Conservation (phyloP, 495 filamentous ascomycete genomes). For the Talaromyces wortmannii region DNA sequence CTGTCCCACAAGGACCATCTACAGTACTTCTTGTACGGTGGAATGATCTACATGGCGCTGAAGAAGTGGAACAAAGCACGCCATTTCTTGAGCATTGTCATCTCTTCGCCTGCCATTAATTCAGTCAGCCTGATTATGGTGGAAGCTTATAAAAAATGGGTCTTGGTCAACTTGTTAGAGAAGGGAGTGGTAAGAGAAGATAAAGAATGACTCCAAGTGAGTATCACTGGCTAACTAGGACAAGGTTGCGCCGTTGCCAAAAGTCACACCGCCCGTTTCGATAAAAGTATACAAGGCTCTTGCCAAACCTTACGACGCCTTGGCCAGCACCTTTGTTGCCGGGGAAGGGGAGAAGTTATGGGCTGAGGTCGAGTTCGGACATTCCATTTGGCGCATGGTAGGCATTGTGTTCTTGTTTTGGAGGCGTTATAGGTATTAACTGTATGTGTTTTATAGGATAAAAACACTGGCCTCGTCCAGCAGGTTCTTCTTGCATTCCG, state of each 20-base stretch:
- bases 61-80: constrained; percentile 67
- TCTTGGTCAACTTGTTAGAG: constrained; percentile 67
- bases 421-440: constrained; percentile 5
- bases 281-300: constrained; percentile 51
- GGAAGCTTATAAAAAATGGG: constrained; percentile 91
- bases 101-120: constrained; percentile 54
- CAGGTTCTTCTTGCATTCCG: constrained; percentile 42
- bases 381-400: constrained; percentile 53
- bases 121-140: constrained; percentile 69
- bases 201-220: constrained; percentile 7
- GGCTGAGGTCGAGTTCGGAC: constrained; percentile 50
- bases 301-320: constrained; percentile 61
- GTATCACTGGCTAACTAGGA: constrained; percentile 10
- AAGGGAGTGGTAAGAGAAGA: constrained; percentile 55
- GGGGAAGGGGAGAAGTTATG: constrained; percentile 48
- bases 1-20: constrained; percentile 55
- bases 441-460: constrained; percentile 34
- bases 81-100: constrained; percentile 60
- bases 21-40: constrained; percentile 73
- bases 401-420: constrained; percentile 15
- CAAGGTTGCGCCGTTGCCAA: constrained; percentile 33
- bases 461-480: constrained; percentile 48
- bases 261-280: constrained; percentile 35
- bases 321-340: constrained; percentile 62
- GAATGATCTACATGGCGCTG: constrained; percentile 67